Conservation (phyloP, 164 flowering plant genomes). For the Aristolochia contorta region DNA sequence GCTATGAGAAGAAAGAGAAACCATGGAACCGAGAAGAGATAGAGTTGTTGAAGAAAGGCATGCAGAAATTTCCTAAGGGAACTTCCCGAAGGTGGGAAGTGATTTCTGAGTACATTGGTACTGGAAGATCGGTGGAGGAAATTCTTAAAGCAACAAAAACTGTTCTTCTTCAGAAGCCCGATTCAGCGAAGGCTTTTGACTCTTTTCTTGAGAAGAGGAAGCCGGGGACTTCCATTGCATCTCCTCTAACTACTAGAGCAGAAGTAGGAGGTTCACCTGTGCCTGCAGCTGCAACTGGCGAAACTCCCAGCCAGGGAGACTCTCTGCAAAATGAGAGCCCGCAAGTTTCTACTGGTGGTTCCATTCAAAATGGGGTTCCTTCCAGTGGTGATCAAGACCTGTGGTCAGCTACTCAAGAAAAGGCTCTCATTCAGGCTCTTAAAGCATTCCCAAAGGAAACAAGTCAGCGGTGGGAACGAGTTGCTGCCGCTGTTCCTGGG, state of each 20-base stretch:
- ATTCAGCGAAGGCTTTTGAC: slow-evolving; percentile 77
- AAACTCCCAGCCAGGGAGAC: too few species aligned
- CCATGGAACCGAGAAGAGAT: slow-evolving; percentile 66
- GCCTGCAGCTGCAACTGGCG: too few species aligned
- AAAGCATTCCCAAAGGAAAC: slow-evolving; percentile 51
- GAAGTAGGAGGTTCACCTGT: slow-evolving; percentile 32
- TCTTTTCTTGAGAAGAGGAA: slow-evolving; percentile 91
- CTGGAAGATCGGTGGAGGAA: slow-evolving; percentile 86
- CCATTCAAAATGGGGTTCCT: slow-evolving; percentile 25
- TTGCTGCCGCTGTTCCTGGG: slow-evolving; percentile 91
- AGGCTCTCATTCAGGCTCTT: slow-evolving; percentile 47
- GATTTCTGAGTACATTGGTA: slow-evolving; percentile 85
- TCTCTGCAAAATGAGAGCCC: slow-evolving; percentile 5
- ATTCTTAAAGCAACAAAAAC: slow-evolving; percentile 90
- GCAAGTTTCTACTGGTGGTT: slow-evolving; percentile 2
- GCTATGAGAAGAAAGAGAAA: slow-evolving; percentile 40
- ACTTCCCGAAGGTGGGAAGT: slow-evolving; percentile 97
- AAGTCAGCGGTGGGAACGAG: slow-evolving; percentile 66
- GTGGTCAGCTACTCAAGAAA: slow-evolving; percentile 63
- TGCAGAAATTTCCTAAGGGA: slow-evolving; percentile 76
- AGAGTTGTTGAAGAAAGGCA: slow-evolving; percentile 60
- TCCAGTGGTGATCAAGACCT: slow-evolving; percentile 51
- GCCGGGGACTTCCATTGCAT: slow-evolving; percentile 58
- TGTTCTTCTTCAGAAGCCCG: slow-evolving; percentile 93
- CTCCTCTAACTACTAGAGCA: slow-evolving; percentile 70